Conservation (phyloP, 2,329 filamentous ascomycete species). For the Alternaria viburni region DNA sequence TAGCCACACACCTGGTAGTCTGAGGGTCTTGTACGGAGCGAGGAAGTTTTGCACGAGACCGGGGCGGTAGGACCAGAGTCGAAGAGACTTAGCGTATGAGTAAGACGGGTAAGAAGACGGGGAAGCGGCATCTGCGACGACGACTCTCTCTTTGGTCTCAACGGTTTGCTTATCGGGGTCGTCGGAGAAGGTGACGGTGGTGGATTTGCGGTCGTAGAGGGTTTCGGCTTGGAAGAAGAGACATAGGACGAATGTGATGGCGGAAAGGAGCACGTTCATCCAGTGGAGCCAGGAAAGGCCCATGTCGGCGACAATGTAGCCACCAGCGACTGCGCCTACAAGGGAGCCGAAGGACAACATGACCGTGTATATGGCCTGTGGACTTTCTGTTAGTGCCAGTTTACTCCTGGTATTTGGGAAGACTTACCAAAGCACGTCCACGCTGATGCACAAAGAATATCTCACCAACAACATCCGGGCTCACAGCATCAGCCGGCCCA, state of each 20-base stretch:
- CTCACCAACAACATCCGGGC: constrained; percentile 51
- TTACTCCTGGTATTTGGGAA: not conserved
- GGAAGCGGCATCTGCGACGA: constrained; percentile 8
- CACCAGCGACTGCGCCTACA: constrained; percentile 48
- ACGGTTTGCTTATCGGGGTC: constrained; percentile 17
- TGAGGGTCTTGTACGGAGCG: constrained; percentile 46
- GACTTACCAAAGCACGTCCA: constrained; percentile 48
- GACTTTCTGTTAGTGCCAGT: not conserved
- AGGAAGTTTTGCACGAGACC: constrained; percentile 44
- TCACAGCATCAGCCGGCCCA: constrained; percentile 48
- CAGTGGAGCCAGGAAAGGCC: constrained; percentile 51
- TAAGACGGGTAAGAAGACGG: constrained; percentile 32
- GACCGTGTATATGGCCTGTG: constrained; percentile 51
- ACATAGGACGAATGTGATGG: constrained; percentile 40
- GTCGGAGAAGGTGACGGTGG: constrained; percentile 16
- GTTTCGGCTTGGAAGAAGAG: constrained; percentile 51
- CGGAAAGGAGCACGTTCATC: constrained; percentile 48
- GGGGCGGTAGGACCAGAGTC: constrained; percentile 43
- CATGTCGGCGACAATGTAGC: constrained; percentile 48
- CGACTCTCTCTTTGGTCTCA: constrained; percentile 26
- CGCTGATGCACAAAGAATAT: constrained; percentile 53
- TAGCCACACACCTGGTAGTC: constrained; percentile 52
- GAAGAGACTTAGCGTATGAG: constrained; percentile 47
- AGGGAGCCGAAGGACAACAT: constrained; percentile 48
- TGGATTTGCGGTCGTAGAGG: constrained; percentile 43